Conservation (phyloP, 257 asterid species). For the Osmanthus fragrans region DNA sequence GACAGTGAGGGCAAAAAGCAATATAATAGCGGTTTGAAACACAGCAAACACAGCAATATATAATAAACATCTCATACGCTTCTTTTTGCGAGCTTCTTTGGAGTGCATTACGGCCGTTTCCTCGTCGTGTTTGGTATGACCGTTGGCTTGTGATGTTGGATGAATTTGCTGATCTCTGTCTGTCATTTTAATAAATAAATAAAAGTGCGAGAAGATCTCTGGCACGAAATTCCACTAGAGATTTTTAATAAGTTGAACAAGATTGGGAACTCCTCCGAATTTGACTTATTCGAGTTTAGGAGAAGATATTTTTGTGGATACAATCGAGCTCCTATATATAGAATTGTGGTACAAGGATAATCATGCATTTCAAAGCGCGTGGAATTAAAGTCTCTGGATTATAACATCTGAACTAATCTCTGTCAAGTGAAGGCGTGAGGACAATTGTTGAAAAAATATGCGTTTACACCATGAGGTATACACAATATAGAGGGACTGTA, state of each 20-base stretch:
- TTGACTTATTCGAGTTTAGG: background rate
- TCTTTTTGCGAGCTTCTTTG: background rate
- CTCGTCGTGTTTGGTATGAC: background rate
- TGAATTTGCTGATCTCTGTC: background rate
- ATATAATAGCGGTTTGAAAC: conserved; percentile 1
- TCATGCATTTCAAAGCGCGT: background rate
- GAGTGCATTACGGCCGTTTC: background rate
- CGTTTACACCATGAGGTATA: too few species aligned
- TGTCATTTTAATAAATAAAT: background rate
- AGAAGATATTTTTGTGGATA: background rate
- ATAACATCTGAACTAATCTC: background rate
- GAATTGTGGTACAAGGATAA: background rate
- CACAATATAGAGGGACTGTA: too few species aligned
- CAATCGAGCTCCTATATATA: background rate
- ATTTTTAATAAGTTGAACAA: too few species aligned
- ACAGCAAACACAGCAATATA: background rate
- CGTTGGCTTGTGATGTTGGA: background rate
- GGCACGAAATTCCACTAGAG: background rate
- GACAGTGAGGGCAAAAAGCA: background rate
- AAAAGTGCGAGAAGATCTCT: background rate
- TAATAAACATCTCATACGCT: background rate
- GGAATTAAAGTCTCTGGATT: background rate
- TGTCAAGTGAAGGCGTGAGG: background rate
- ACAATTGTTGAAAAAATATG: background rate
- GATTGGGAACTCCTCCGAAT: background rate